Conservation (phyloP, 2,329 filamentous ascomycete genomes). For the Daldinia sp. region DNA sequence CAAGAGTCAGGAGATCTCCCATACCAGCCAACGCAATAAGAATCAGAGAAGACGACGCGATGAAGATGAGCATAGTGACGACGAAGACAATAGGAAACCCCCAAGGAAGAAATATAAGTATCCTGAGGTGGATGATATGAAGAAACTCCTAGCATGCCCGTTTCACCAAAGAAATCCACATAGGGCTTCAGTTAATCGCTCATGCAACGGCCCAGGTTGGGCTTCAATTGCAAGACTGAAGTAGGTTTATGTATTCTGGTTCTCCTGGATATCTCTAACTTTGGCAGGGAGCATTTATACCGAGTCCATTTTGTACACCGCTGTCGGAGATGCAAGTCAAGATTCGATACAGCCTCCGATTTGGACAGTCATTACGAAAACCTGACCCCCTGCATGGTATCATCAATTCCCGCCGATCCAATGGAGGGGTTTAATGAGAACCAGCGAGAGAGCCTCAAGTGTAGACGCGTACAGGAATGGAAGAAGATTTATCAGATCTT, state of each 20-base stretch:
- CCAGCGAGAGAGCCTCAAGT: neutral
- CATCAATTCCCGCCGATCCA: neutral
- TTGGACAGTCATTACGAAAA: constrained; percentile 6
- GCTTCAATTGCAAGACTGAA: constrained; percentile 4
- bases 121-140: neutral
- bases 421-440: constrained; percentile 11
- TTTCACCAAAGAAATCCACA: constrained; percentile 12
- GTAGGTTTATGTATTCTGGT: neutral
- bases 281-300: constrained; percentile 4
- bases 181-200: constrained; percentile 3
- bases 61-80: constrained; percentile 6
- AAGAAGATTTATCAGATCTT: constrained; percentile 12
- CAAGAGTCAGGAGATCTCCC: neutral
- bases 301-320: constrained; percentile 3
- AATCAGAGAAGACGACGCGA: neutral
- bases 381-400: neutral
- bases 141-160: constrained; percentile 8
- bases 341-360: neutral
- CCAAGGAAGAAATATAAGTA: constrained; percentile 4
- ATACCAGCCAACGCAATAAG: neutral
- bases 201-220: constrained; percentile 7
- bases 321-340: constrained; percentile 10
- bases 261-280: neutral
- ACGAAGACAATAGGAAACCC: neutral
- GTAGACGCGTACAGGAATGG: constrained; percentile 12